These are phyloP conservation scores for Clarireedia monteithiana DNA, from an alignment of 2,329 filamentous ascomycete species.

Conservation along the genomic window DNA sequence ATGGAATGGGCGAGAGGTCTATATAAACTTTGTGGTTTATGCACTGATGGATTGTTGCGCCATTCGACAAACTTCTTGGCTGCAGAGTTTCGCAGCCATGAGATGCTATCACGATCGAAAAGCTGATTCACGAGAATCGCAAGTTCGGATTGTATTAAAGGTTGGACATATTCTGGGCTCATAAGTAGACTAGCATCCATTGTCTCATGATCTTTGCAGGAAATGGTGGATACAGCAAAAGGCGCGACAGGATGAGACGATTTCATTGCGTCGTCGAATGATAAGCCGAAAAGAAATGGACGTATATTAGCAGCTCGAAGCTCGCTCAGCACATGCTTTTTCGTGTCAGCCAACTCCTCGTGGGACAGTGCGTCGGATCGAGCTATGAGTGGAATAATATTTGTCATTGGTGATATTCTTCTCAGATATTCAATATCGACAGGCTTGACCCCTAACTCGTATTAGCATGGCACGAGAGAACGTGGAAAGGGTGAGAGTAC, in stretches of 20 bases:
- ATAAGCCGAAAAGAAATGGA: conserved; percentile 54
- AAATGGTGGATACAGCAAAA: conserved; percentile 71
- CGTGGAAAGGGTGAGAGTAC: conserved; percentile 38
- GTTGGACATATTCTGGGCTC: conserved; percentile 83
- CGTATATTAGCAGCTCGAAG: conserved; percentile 50
- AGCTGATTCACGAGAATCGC: conserved; percentile 59
- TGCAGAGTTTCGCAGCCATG: conserved; percentile 74
- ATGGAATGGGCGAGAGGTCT: conserved; percentile 27
- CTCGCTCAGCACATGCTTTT: conserved; percentile 49
- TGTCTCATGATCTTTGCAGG: conserved; percentile 63
- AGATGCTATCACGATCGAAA: conserved; percentile 69
- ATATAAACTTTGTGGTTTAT: conserved; percentile 30
- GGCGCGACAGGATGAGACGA: conserved; percentile 36
- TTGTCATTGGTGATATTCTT: conserved; percentile 64
- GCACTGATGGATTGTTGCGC: conserved; percentile 39
- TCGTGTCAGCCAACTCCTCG: conserved; percentile 50
- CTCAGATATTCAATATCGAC: conserved; percentile 66
- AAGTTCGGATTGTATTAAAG: conserved; percentile 71
- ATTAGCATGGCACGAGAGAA: conserved; percentile 15
- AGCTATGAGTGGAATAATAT: conserved; percentile 75
- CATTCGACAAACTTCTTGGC: conserved; percentile 75
- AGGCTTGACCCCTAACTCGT: conserved; percentile 43
- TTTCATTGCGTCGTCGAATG: conserved; percentile 12
- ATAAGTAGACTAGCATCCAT: conserved; percentile 94
- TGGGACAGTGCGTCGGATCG: conserved; percentile 62